These are phyloP conservation scores for Ballota nigra DNA, from an alignment of 257 asterid genomes.

Conservation along the genomic window DNA sequence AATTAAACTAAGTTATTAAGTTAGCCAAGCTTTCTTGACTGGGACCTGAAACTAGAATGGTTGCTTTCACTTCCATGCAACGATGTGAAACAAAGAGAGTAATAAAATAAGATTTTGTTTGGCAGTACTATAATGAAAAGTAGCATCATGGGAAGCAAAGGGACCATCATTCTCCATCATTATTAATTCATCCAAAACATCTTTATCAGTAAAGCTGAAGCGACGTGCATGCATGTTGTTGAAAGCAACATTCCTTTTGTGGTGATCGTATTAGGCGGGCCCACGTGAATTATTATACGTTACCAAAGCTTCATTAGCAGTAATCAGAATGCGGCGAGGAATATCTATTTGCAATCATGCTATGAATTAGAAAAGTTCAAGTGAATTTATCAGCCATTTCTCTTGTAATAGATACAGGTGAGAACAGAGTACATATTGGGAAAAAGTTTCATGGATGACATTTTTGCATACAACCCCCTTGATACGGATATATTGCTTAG, in stretches of 20 bases:
- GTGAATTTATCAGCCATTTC: not conserved
- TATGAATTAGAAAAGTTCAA: not conserved
- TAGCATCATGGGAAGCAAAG: conserved; percentile 35
- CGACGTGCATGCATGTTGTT: conserved; percentile 47
- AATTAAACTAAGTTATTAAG: conserved; percentile 1
- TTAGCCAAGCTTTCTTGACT: conserved; percentile 5
- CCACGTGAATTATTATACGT: conserved; percentile 33
- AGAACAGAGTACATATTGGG: too few relatives aligned
- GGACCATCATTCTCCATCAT: conserved; percentile 35
- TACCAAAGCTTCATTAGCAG: conserved; percentile 17
- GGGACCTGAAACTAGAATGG: conserved; percentile 26
- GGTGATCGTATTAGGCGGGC: conserved; percentile 28
- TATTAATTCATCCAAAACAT: conserved; percentile 27
- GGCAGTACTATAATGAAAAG: conserved; percentile 35
- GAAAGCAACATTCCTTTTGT: conserved; percentile 40
- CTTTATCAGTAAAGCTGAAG: conserved; percentile 33
- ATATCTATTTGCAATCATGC: not conserved
- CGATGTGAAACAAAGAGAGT: conserved; percentile 22
- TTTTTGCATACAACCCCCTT: too few relatives aligned
- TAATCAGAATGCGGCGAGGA: not conserved
- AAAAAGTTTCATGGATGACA: not conserved
- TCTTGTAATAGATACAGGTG: not conserved
- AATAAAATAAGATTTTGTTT: conserved; percentile 37
- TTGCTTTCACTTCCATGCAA: conserved; percentile 38
- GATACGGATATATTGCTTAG: not conserved